phyloP scores from a whole-genome alignment of 768 basidiomycete genomes.

The Leucocoprinus birnbaumii region DNA sequence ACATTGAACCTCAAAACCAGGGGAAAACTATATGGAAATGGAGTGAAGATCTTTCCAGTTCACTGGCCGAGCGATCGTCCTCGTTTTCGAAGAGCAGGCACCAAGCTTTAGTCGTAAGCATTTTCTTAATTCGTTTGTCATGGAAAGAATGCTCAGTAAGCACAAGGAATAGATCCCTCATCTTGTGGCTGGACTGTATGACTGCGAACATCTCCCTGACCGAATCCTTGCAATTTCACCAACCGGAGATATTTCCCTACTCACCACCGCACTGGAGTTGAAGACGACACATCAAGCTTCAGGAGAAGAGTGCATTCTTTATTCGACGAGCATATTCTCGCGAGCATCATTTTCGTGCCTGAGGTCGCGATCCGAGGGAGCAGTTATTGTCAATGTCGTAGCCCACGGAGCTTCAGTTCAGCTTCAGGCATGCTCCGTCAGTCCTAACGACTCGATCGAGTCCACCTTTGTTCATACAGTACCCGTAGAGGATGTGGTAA shows the following conservation, averaged over 20 bases:
- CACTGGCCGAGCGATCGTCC: conserved; percentile 7
- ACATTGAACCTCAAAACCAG: conserved; percentile 30
- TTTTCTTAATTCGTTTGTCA: not conserved
- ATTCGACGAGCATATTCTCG: conserved; percentile 19
- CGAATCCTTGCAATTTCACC: conserved; percentile 22
- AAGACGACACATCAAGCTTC: conserved; percentile 16
- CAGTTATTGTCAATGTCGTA: not conserved
- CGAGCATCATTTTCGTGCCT: conserved; percentile 14
- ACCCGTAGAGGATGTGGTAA: conserved; percentile 20
- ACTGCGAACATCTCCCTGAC: conserved; percentile 19
- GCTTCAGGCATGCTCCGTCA: conserved; percentile 28
- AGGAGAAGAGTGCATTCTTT: conserved; percentile 12
- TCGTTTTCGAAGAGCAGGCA: conserved; percentile 21
- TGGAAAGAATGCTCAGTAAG: conserved; percentile 10
- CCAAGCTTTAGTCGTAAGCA: conserved; percentile 23
- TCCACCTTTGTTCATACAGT: conserved; percentile 26
- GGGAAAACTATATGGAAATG: conserved; percentile 61
- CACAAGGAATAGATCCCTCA: conserved; percentile 33
- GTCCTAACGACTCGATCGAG: conserved; percentile 26
- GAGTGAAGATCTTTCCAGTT: conserved; percentile 44
- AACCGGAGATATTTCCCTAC: conserved; percentile 19
- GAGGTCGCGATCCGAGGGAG: not conserved
- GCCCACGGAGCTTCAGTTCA: conserved; percentile 13
- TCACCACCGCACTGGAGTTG: conserved; percentile 23
- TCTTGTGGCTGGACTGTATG: conserved; percentile 20